Evolutionary conservation across 306 rosid species (phyloP), one percentile per base, ranked within the genome.

Genomic region (Vachellia collinsii): DNA sequence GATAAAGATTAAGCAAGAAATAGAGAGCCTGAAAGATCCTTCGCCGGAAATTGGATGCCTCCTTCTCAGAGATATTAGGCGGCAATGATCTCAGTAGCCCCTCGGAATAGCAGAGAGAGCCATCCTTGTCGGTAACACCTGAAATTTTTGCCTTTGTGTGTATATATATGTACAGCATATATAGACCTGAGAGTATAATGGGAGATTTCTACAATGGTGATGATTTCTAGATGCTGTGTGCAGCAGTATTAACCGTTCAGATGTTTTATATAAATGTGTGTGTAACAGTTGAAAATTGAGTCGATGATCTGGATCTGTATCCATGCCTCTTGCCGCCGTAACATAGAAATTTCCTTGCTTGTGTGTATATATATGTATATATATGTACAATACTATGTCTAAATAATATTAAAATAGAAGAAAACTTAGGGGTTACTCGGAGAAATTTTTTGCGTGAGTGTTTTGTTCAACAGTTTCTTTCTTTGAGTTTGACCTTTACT

Each of bases 1-100:
- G 19, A 84, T 86, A 16, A 94, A 88, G 80, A 88, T 94, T 20
- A 94, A 89, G 89, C 74, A 83, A 71, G 98, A 94, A 81, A 86
- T 85, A 0, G 97, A 92, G 90, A 92, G 81, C 78, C 79, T 79
- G 70, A 88, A 83, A 72, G 91, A 91, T 16, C 97, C 97, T 0
- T 91, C 96, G 0, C 86, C 91, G 20, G 47, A 94, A 36, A 75
- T 86, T 79, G 84, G 86, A 39, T 87, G 90, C 7, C 75, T 76
- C 44, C 82, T 82, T 62, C 84, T 83, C 63, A 88, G 87, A 16
- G 86, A 88, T 44, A 73, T 83, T 12, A 74, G 22, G 1, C 74
- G 88, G 38, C 88, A 81, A 76, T 85, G 91, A 1, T 86, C 94
- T 8, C 94, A 85, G 9, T 94, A 96, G 3, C 98, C 97, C 0